These are phyloP conservation scores for Hanseniaspora jakobsenii DNA, from an alignment of 805 yeast species.

Conservation along the genomic window DNA sequence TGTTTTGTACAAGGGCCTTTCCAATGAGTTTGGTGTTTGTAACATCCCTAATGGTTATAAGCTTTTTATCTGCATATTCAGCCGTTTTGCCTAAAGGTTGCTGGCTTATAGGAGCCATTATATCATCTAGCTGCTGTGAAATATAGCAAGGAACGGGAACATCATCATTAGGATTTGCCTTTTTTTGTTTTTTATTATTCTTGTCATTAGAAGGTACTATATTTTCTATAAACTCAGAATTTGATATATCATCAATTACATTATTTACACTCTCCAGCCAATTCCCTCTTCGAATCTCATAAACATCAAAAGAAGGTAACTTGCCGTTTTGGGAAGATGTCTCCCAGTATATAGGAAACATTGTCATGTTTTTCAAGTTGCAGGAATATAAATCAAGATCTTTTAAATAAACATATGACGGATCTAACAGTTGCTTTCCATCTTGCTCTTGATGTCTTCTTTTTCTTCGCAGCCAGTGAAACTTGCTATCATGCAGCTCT, in stretches of 20 bases:
- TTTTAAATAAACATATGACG: constrained; percentile 4
- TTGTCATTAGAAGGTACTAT: constrained; percentile 4
- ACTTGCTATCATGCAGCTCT: too few relatives aligned
- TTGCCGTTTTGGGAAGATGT: neutral
- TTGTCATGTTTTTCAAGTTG: constrained; percentile 1
- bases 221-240: too few relatives aligned
- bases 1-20: constrained; percentile 5
- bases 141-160: constrained; percentile 3
- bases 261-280: constrained; percentile 10
- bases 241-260: too few relatives aligned
- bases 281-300: constrained; percentile 12
- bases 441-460: neutral
- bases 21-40: neutral
- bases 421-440: too few relatives aligned
- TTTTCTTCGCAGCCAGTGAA: neutral
- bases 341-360: constrained; percentile 13
- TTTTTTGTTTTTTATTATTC: neutral
- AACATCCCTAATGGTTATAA: constrained; percentile 4
- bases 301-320: constrained; percentile 1
- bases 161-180: neutral
- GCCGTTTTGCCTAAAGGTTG: too few relatives aligned
- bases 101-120: too few relatives aligned
- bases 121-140: constrained; percentile 6
- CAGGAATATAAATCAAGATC: constrained; percentile 4
- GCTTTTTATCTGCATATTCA: neutral